Percentiles rank a stretch among this genome's conserved stretches.
These are phyloP conservation scores for Ganoderma multipileum DNA, from an alignment of 1,284 basidiomycete genomes.

Conservation along the genomic window DNA sequence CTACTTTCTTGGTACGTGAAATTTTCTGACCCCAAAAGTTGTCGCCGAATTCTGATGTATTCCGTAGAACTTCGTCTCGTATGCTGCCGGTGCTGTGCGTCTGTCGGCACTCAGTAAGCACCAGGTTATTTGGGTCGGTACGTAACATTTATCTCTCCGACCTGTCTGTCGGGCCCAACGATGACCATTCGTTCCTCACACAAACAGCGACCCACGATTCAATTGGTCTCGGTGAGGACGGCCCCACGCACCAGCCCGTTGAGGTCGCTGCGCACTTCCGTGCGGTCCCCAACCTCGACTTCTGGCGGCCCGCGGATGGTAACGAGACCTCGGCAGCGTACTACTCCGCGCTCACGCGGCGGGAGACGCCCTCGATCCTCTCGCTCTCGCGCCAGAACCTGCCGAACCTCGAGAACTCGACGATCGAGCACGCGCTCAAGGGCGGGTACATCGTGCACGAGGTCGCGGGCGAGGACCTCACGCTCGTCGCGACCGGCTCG, in stretches of 20 bases:
- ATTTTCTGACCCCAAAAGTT: background rate
- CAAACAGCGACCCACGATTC: slow-evolving; percentile 83
- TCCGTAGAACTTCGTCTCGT: slow-evolving; percentile 89
- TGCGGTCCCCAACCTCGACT: slow-evolving; percentile 88
- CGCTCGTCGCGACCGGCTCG: slow-evolving; percentile 88
- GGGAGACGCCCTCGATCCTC: slow-evolving; percentile 84
- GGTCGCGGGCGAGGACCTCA: slow-evolving; percentile 78
- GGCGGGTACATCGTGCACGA: slow-evolving; percentile 94
- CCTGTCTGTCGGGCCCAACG: background rate
- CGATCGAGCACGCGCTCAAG: slow-evolving; percentile 83
- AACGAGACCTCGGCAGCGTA: slow-evolving; percentile 95
- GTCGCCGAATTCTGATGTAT: background rate
- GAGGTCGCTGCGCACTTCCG: slow-evolving; percentile 90
- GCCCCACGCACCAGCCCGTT: slow-evolving; percentile 95
- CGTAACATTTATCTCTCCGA: slow-evolving; percentile 42
- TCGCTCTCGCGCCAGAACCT: slow-evolving; percentile 93
- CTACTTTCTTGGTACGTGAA: slow-evolving; percentile 80
- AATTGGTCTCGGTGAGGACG: slow-evolving; percentile 94
- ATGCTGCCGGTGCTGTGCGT: slow-evolving; percentile 91
- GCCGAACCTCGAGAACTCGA: slow-evolving; percentile 89
- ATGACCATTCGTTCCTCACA: slow-evolving; percentile 18
- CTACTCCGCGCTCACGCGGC: slow-evolving; percentile 77
- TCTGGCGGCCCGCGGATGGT: slow-evolving; percentile 94
- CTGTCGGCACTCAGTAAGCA: slow-evolving; percentile 90
- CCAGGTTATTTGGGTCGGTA: slow-evolving; percentile 92